These are phyloP conservation scores for Taphrina wiesneri DNA, from an alignment of 1,139 yeast genomes.

Conservation along the genomic window DNA sequence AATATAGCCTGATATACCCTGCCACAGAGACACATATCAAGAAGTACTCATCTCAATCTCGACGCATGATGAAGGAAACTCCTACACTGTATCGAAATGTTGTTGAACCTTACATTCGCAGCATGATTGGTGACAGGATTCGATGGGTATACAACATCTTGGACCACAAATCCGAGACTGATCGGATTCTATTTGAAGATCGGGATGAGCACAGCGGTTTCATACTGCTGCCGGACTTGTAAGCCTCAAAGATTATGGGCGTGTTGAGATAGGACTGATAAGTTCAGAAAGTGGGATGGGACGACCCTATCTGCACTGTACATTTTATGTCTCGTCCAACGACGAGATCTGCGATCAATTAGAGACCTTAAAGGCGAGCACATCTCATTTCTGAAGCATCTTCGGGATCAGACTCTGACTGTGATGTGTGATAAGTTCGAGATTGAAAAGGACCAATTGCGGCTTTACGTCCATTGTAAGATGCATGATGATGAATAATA, in stretches of 20 bases:
- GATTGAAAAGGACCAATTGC: constrained; percentile 26
- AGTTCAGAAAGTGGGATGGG: constrained; percentile 92
- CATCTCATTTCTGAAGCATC: constrained; percentile 55
- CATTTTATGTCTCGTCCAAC: constrained; percentile 71
- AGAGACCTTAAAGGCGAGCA: constrained; percentile 71
- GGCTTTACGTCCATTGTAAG: constrained; percentile 38
- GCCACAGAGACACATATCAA: constrained; percentile 80
- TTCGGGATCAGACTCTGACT: constrained; percentile 70
- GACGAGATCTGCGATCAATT: constrained; percentile 69
- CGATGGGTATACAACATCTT: constrained; percentile 91
- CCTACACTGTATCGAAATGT: constrained; percentile 65
- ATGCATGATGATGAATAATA: background rate
- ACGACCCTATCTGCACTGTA: constrained; percentile 68
- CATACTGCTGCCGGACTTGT: constrained; percentile 50
- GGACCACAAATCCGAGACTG: constrained; percentile 80
- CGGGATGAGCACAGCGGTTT: constrained; percentile 58
- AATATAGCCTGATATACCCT: constrained; percentile 78
- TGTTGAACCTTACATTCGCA: constrained; percentile 73
- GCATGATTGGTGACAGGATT: constrained; percentile 74
- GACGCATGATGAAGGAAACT: constrained; percentile 71
- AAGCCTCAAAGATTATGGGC: constrained; percentile 11
- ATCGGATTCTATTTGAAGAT: constrained; percentile 66
- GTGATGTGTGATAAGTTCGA: constrained; percentile 51
- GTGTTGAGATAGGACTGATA: constrained; percentile 45
- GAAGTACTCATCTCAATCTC: constrained; percentile 63